Conservation (phyloP, 192 early-diverging fungal species). For the Paraglomus occultum region DNA sequence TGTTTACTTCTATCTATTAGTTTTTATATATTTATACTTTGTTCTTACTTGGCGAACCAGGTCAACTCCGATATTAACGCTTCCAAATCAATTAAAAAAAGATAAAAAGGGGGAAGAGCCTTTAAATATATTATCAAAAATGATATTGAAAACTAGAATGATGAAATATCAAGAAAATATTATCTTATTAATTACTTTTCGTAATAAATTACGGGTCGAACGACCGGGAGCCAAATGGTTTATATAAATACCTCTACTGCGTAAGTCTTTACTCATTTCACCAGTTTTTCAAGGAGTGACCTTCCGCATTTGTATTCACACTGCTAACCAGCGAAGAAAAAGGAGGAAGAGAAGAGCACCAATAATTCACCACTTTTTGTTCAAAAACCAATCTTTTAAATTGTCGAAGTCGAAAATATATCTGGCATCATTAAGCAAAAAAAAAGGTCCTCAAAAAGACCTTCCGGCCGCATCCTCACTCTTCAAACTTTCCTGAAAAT, state of each 20-base stretch:
- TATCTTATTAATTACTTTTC: slow-evolving; percentile 17
- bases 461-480: no score
- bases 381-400: slow-evolving; percentile 9
- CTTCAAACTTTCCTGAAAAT: background rate
- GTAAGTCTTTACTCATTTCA: slow-evolving; percentile 13
- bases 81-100: slow-evolving; percentile 8
- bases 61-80: slow-evolving; percentile 9
- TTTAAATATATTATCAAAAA: slow-evolving; percentile 14
- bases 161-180: slow-evolving; percentile 19
- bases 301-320: slow-evolving; percentile 18
- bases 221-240: background rate
- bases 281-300: slow-evolving; percentile 2
- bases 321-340: slow-evolving; percentile 5
- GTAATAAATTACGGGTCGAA: background rate
- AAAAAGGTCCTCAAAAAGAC: slow-evolving; percentile 5
- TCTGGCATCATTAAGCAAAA: background rate
- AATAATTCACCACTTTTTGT: background rate
- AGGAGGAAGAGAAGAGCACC: background rate
- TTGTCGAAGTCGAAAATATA: background rate
- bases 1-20: background rate
- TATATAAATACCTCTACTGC: background rate
- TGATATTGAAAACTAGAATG: slow-evolving; percentile 11
- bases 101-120: background rate
- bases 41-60: slow-evolving; percentile 4
- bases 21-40: slow-evolving; percentile 9